phyloP scores from a whole-genome alignment of 805 yeast species.

The Brettanomyces naardenensis region DNA sequence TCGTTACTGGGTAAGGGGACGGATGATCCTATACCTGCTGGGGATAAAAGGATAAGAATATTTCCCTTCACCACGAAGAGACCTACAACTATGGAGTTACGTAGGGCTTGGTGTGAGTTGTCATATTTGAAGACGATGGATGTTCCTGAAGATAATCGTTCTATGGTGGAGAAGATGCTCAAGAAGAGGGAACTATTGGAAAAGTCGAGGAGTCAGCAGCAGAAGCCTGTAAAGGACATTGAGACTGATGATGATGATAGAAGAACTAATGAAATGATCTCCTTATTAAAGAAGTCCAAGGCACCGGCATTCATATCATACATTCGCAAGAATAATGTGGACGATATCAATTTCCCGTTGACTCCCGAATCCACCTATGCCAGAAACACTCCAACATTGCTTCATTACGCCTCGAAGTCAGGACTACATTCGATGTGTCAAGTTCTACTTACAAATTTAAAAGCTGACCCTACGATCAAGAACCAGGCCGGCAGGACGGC shows the following conservation, averaged over 20 bases:
- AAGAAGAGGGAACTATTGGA: conserved; percentile 25
- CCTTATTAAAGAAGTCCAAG: conserved; percentile 60
- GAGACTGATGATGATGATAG: conserved; percentile 29
- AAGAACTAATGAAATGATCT: conserved; percentile 50
- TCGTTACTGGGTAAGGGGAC: conserved; percentile 44
- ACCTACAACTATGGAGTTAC: conserved; percentile 76
- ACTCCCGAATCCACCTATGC: conserved; percentile 45
- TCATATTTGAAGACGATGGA: conserved; percentile 48
- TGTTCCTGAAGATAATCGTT: conserved; percentile 41
- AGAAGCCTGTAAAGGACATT: conserved; percentile 4
- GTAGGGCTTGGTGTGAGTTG: conserved; percentile 76
- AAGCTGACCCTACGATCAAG: conserved; percentile 58
- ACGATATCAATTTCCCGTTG: conserved; percentile 41
- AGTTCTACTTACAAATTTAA: conserved; percentile 51
- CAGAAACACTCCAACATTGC: conserved; percentile 55
- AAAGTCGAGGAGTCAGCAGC: conserved; percentile 16
- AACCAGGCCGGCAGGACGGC: conserved; percentile 58
- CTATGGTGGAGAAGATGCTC: conserved; percentile 18
- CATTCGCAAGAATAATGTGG: conserved; percentile 47
- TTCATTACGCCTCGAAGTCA: conserved; percentile 70
- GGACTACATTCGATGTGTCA: conserved; percentile 63
- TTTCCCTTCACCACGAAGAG: conserved; percentile 89
- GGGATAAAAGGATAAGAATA: conserved; percentile 55
- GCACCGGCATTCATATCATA: conserved; percentile 67
- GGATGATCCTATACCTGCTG: conserved; percentile 37